Evolutionary conservation across 208 protist genomes (phyloP).

Genomic region (Naegleria lovaniensis): DNA sequence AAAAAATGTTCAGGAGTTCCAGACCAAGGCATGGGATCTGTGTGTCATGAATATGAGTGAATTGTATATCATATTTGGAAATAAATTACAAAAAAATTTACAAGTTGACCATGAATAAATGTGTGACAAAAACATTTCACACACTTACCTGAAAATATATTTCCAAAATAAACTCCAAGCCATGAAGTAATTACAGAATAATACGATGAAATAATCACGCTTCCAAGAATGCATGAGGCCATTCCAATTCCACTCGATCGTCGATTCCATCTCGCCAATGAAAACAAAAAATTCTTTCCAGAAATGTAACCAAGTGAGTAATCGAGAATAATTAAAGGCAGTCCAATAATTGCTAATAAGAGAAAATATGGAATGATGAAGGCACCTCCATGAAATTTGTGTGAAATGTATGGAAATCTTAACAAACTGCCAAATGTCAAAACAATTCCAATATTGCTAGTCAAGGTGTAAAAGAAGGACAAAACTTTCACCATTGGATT

Average conservation of each 20-base stretch:
- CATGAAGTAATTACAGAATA: not conserved
- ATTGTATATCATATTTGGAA: too few relatives aligned
- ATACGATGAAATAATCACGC: not conserved
- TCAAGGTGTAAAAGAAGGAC: not conserved
- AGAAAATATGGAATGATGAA: not conserved
- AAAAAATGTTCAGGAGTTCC: not conserved
- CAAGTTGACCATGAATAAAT: too few relatives aligned
- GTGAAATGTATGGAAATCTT: not conserved
- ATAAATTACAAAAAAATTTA: not conserved
- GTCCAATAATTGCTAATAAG: not conserved
- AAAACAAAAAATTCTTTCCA: not conserved
- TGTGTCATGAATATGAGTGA: too few relatives aligned
- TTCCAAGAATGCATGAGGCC: not conserved
- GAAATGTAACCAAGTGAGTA: not conserved
- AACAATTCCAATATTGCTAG: not conserved
- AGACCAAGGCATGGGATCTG: not conserved
- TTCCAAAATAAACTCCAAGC: not conserved
- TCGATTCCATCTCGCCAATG: not conserved
- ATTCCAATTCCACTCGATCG: constrained; percentile 1
- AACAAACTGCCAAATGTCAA: constrained; percentile 1
- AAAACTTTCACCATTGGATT: too few relatives aligned
- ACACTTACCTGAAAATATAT: not conserved
- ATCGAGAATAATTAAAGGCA: not conserved
- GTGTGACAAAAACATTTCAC: too few relatives aligned
- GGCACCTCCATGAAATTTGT: not conserved